phyloP scores from a whole-genome alignment of 768 basidiomycete genomes.

The Mycena pura region DNA sequence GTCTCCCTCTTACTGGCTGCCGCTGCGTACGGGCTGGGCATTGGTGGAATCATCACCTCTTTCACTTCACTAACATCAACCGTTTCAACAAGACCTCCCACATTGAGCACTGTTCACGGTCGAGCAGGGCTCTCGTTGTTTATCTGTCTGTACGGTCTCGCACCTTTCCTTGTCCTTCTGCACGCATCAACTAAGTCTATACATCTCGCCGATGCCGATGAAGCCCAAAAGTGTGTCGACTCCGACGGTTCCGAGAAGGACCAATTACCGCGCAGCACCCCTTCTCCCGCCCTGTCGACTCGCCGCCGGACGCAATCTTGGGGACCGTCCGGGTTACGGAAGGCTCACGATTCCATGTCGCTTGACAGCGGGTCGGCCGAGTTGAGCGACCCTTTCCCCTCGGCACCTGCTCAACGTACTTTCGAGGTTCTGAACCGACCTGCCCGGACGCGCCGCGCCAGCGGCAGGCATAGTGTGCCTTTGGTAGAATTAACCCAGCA shows the following conservation, averaged over 20 bases:
- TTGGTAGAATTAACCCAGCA: constrained; percentile 26
- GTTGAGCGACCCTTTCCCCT: constrained; percentile 33
- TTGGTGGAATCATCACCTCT: constrained; percentile 35
- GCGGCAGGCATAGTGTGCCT: constrained; percentile 36
- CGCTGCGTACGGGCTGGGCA: constrained; percentile 28
- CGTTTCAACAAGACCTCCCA: constrained; percentile 29
- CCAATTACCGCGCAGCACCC: constrained; percentile 41
- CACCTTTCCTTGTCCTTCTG: constrained; percentile 46
- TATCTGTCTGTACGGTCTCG: constrained; percentile 59
- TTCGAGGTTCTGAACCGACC: constrained; percentile 65
- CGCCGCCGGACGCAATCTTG: constrained; percentile 57
- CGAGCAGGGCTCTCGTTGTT: constrained; percentile 71
- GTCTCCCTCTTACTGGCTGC: constrained; percentile 48
- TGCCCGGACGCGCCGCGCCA: constrained; percentile 40
- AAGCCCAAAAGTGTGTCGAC: constrained; percentile 28
- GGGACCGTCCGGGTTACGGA: constrained; percentile 52
- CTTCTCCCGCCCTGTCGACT: constrained; percentile 50
- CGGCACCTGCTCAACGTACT: constrained; percentile 45
- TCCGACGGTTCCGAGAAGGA: constrained; percentile 39
- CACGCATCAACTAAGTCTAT: constrained; percentile 13
- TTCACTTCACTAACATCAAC: constrained; percentile 61
- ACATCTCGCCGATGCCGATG: constrained; percentile 25
- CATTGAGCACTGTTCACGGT: constrained; percentile 67
- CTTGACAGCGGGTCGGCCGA: constrained; percentile 50
- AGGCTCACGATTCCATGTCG: constrained; percentile 49